phyloP scores from a whole-genome alignment of 352 stramenopile genomes.

The Globisporangium cystogenes region DNA sequence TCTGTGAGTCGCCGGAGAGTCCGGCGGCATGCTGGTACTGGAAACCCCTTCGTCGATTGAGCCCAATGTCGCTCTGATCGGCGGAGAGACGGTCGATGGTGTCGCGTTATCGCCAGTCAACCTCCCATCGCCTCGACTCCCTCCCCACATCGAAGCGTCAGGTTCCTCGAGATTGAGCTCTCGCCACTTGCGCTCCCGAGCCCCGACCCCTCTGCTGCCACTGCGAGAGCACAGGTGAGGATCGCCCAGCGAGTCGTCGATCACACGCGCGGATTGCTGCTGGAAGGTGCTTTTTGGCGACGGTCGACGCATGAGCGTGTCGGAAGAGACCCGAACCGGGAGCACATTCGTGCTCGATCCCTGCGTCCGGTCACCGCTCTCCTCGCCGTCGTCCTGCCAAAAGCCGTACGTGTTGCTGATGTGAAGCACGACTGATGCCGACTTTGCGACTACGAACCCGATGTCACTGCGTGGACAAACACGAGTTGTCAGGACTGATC shows the following conservation, averaged over 20 bases:
- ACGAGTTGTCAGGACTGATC: background rate
- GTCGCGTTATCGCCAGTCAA: too few species aligned
- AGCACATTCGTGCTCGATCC: slow-evolving; percentile 6
- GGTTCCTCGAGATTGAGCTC: slow-evolving; percentile 1
- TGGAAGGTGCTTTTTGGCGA: slow-evolving; percentile 28
- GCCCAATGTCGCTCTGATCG: slow-evolving; percentile 2
- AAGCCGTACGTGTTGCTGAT: slow-evolving; percentile 54
- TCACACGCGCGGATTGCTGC: slow-evolving; percentile 7
- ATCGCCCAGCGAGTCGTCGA: background rate
- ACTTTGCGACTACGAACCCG: slow-evolving; percentile 55
- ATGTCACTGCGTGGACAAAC: slow-evolving; percentile 33
- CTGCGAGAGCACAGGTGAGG: background rate
- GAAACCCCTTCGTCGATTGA: slow-evolving; percentile 1
- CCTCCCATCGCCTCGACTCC: background rate
- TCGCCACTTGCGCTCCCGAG: slow-evolving; percentile 11
- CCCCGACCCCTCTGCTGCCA: background rate
- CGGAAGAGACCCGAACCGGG: slow-evolving; percentile 33
- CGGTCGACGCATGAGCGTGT: slow-evolving; percentile 26
- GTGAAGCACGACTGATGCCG: slow-evolving; percentile 38
- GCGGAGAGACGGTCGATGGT: background rate
- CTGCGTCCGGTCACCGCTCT: background rate
- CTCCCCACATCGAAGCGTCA: background rate
- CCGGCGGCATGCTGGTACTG: background rate
- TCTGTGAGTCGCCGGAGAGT: background rate
- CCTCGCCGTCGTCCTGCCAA: slow-evolving; percentile 23